These are phyloP conservation scores for Colletotrichum tabaci DNA, from an alignment of 2,329 filamentous ascomycete species.

Conservation along the genomic window DNA sequence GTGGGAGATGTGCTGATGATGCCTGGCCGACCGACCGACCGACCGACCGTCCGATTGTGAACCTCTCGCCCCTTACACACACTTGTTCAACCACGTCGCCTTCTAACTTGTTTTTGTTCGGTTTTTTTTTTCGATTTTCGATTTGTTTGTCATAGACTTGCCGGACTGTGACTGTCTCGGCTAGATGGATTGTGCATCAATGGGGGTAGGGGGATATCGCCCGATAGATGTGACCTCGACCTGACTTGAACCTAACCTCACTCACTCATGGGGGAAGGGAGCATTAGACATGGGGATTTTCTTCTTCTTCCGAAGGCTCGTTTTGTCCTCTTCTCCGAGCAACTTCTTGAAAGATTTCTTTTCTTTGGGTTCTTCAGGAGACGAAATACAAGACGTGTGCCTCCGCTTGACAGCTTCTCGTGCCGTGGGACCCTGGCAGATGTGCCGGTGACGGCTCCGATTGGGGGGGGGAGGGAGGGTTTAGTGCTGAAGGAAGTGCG, in stretches of 20 bases:
- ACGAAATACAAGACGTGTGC: neutral
- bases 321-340: too few species aligned
- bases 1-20: slow-evolving; percentile 71
- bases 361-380: neutral
- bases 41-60: too few species aligned
- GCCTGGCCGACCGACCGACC: neutral
- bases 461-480: too few species aligned
- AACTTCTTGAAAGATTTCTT: neutral
- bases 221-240: neutral
- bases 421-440: neutral
- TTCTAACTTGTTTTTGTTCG: too few species aligned
- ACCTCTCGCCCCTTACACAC: too few species aligned
- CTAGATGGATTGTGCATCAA: neutral
- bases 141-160: neutral
- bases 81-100: too few species aligned
- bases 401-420: neutral
- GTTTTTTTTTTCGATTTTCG: neutral
- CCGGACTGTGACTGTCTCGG: too few species aligned
- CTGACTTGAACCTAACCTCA: neutral
- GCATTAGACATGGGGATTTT: too few species aligned
- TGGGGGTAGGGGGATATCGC: neutral
- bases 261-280: neutral
- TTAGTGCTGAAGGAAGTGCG: neutral
- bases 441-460: neutral
- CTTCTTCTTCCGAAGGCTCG: too few species aligned